A percentile compares a stretch with the other conserved stretches of the same genome.
phyloP scores from a whole-genome alignment of 176 grass and related monocot genomes.

The Oropetium thomaeum region DNA sequence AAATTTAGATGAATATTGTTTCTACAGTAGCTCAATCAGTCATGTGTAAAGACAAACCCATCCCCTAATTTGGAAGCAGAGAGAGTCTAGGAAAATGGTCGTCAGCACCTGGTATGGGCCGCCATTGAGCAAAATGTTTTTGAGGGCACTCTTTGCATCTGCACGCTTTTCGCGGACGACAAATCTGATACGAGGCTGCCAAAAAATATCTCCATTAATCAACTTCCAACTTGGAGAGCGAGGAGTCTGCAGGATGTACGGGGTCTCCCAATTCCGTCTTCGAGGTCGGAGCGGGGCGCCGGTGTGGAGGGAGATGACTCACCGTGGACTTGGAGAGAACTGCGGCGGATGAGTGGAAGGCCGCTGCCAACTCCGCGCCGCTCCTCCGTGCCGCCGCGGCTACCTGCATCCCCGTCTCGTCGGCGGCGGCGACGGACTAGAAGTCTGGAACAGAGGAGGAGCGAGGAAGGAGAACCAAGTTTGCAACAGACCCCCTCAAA shows the following conservation, averaged over 20 bases:
- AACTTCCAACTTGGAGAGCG: too few species aligned
- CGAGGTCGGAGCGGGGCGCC: too few species aligned
- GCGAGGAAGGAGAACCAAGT: not conserved
- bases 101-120: slow-evolving; percentile 44
- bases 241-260: not conserved
- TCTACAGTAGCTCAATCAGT: not conserved
- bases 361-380: not conserved
- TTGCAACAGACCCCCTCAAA: not conserved
- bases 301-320: not conserved
- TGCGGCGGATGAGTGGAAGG: slow-evolving; percentile 43
- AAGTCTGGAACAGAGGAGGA: not conserved
- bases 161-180: slow-evolving; percentile 58
- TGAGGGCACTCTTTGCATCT: slow-evolving; percentile 67
- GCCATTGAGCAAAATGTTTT: slow-evolving; percentile 64
- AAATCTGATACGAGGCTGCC: slow-evolving; percentile 54
- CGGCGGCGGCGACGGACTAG: not conserved
- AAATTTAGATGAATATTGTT: not conserved
- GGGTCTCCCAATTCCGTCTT: too few species aligned
- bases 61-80: not conserved
- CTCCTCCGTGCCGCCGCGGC: slow-evolving; percentile 10
- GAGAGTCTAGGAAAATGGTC: not conserved
- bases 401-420: slow-evolving; percentile 11
- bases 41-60: not conserved
- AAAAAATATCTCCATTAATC: not conserved
- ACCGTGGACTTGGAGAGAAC: slow-evolving; percentile 42